Evolutionary conservation across 1,284 basidiomycete species (phyloP).

Genomic region (Rhizoctonia solani): DNA sequence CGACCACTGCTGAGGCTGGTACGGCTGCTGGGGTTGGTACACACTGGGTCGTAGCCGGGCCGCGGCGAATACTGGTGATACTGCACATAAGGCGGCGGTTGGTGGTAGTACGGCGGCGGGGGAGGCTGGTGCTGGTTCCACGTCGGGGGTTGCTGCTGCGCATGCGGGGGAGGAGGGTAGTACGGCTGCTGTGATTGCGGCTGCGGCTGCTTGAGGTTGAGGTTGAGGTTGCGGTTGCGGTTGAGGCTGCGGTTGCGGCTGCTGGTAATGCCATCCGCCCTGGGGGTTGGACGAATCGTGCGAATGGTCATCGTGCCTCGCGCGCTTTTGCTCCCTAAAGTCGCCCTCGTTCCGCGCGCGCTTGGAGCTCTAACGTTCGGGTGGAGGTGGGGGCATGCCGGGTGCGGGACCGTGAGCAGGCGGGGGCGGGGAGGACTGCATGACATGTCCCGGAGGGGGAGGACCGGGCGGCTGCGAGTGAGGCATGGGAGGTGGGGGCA

Average conservation of each 20-base stretch:
- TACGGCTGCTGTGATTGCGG: constrained; percentile 1
- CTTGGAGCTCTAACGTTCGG: constrained; percentile 42
- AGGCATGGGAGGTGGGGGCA: constrained; percentile 39
- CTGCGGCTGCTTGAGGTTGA: background rate
- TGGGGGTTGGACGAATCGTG: constrained; percentile 36
- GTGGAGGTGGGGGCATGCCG: constrained; percentile 40
- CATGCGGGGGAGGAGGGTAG: constrained; percentile 30
- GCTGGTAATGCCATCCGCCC: constrained; percentile 37
- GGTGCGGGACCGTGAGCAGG: constrained; percentile 36
- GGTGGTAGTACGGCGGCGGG: constrained; percentile 28
- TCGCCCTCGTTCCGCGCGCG: constrained; percentile 38
- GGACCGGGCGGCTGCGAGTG: background rate
- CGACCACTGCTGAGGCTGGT: constrained; percentile 38
- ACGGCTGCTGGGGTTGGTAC: constrained; percentile 37
- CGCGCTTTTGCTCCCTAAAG: constrained; percentile 29
- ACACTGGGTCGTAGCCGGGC: constrained; percentile 28
- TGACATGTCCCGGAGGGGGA: constrained; percentile 37
- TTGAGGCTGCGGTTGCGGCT: constrained; percentile 37
- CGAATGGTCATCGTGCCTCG: constrained; percentile 22
- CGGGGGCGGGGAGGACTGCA: constrained; percentile 33
- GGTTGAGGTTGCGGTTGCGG: constrained; percentile 26
- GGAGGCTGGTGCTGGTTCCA: constrained; percentile 36
- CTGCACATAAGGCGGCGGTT: constrained; percentile 30
- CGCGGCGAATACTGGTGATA: constrained; percentile 37
- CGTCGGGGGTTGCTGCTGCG: constrained; percentile 7